These are phyloP conservation scores for Wickerhamiella spandovensis DNA, from an alignment of 805 yeast genomes.

Conservation along the genomic window DNA sequence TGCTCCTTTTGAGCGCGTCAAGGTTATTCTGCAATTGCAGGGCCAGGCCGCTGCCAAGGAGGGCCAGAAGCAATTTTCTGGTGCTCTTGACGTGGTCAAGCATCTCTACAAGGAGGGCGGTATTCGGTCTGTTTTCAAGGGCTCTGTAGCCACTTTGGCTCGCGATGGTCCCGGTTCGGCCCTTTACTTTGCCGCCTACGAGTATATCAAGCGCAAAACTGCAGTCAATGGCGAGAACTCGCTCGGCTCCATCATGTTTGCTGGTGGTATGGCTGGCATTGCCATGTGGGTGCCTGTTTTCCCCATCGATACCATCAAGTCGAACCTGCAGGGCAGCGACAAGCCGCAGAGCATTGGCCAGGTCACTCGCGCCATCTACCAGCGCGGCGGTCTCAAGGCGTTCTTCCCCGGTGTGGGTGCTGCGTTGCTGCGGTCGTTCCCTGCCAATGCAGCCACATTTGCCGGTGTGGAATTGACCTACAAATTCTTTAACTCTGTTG, in stretches of 20 bases:
- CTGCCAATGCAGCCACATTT: constrained; percentile 98
- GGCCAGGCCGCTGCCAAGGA: constrained; percentile 31
- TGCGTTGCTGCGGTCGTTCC: constrained; percentile 86
- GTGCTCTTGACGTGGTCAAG: constrained; percentile 47
- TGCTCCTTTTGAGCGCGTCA: constrained; percentile 95
- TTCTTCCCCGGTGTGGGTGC: constrained; percentile 98
- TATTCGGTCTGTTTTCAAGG: constrained; percentile 70
- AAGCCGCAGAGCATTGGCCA: constrained; percentile 38
- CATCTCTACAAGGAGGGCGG: constrained; percentile 73
- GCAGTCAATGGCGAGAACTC: constrained; percentile 43
- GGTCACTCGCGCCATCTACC: constrained; percentile 57
- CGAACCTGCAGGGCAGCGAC: constrained; percentile 58
- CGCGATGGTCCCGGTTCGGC: constrained; percentile 98
- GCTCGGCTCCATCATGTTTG: constrained; percentile 61
- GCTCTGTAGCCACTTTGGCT: constrained; percentile 82
- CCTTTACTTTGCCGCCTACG: constrained; percentile 88
- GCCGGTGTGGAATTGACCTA: constrained; percentile 81
- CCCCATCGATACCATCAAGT: constrained; percentile 92
- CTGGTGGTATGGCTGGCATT: constrained; percentile 94
- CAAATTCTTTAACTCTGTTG: constrained; percentile 20
- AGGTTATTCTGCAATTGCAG: constrained; percentile 82
- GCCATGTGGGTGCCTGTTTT: constrained; percentile 94
- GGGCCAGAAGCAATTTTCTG: constrained; percentile 27
- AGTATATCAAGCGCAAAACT: constrained; percentile 47
- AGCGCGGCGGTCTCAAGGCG: constrained; percentile 69